These are phyloP conservation scores for Penicillium cosmopolitanum DNA, from an alignment of 495 filamentous ascomycete genomes.

Conservation along the genomic window DNA sequence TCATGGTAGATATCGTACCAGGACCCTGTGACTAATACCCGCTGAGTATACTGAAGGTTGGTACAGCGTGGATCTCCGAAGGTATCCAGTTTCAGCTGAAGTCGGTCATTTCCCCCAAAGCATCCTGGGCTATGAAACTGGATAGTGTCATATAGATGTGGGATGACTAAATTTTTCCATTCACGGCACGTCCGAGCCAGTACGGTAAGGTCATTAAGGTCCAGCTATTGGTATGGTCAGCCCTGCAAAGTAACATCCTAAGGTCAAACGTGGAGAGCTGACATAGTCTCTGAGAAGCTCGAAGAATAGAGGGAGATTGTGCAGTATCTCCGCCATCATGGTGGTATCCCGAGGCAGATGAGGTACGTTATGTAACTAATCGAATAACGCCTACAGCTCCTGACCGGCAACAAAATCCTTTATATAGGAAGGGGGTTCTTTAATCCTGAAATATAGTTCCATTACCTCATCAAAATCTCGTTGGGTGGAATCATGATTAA, in stretches of 20 bases:
- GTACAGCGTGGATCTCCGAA: not conserved
- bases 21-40: not conserved
- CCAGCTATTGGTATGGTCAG: not conserved
- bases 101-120: not conserved
- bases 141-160: not conserved
- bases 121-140: not conserved
- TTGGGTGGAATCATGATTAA: not conserved
- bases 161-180: conserved; percentile 1
- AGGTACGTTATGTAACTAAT: not conserved
- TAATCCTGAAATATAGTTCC: not conserved
- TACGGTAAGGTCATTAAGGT: not conserved
- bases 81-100: not conserved
- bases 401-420: not conserved
- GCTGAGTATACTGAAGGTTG: not conserved
- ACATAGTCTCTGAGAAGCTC: not conserved
- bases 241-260: not conserved
- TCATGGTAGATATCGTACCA: conserved; percentile 1
- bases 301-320: not conserved
- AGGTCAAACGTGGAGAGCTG: not conserved
- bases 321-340: not conserved
- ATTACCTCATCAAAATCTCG: not conserved
- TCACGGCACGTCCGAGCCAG: not conserved
- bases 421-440: not conserved
- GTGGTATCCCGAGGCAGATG: not conserved
- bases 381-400: not conserved